phyloP scores from a whole-genome alignment of 73 alveolate genomes.

The Tetrahymena malaccensis region DNA sequence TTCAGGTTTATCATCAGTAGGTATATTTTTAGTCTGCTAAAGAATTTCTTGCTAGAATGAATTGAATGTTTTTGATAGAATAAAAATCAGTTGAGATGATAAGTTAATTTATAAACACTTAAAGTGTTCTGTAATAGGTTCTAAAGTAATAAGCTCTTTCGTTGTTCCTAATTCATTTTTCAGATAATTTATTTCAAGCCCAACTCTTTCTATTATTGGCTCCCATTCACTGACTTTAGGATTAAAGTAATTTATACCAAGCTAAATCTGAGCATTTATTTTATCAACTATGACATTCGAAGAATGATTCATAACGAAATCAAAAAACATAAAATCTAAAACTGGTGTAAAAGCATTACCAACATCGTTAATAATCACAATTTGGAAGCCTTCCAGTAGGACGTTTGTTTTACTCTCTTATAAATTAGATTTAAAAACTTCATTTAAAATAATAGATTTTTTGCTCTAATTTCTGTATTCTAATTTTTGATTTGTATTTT shows the following conservation, averaged over 20 bases:
- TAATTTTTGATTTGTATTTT: not conserved
- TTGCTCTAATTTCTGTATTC: not conserved
- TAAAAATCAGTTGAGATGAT: not conserved
- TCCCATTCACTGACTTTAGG: not conserved
- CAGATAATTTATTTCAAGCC: not conserved
- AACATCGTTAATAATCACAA: not conserved
- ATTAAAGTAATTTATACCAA: not conserved
- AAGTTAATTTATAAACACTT: not conserved
- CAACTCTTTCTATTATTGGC: not conserved
- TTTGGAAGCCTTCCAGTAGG: not conserved
- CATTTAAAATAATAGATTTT: not conserved
- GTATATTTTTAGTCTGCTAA: not conserved
- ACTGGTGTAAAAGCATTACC: not conserved
- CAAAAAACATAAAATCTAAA: not conserved
- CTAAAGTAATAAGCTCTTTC: not conserved
- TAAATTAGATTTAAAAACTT: not conserved
- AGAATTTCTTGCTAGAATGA: not conserved
- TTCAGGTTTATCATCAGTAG: not conserved
- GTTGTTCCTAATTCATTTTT: not conserved
- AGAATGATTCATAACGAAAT: not conserved
- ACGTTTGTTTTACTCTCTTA: not conserved
- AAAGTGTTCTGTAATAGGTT: not conserved
- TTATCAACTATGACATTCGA: not conserved
- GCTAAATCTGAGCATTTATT: not conserved
- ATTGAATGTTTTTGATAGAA: not conserved